These are phyloP conservation scores for Mucuna pruriens DNA, from an alignment of 306 rosid genomes.

Conservation along the genomic window DNA sequence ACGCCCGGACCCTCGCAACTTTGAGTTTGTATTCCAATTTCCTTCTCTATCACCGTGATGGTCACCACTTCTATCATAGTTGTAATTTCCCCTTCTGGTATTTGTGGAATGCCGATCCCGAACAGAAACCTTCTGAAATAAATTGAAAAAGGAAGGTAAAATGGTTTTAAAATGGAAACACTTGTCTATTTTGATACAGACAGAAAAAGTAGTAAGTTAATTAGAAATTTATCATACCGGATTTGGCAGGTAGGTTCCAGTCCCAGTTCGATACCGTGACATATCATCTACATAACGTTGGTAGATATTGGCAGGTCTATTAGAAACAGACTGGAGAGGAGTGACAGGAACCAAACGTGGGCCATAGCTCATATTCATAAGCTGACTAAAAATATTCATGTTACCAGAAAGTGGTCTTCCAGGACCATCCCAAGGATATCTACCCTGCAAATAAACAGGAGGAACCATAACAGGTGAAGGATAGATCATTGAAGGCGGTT, in stretches of 20 bases:
- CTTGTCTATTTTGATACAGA: background rate
- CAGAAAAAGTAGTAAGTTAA: background rate
- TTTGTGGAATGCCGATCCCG: constrained; percentile 77
- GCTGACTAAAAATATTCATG: constrained; percentile 56
- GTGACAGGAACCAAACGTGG: constrained; percentile 77
- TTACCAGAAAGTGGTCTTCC: constrained; percentile 85
- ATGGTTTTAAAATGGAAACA: constrained; percentile 19
- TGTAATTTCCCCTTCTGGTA: constrained; percentile 78
- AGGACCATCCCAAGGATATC: constrained; percentile 88
- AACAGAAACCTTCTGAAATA: constrained; percentile 72
- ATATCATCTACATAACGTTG: constrained; percentile 78
- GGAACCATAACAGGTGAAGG: constrained; percentile 70
- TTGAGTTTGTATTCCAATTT: constrained; percentile 77
- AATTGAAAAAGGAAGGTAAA: constrained; percentile 14
- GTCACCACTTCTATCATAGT: constrained; percentile 76
- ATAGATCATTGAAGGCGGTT: constrained; percentile 57
- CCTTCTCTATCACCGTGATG: constrained; percentile 90
- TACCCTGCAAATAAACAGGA: constrained; percentile 86
- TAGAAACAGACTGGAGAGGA: constrained; percentile 74
- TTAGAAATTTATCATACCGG: constrained; percentile 74
- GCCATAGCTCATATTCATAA: constrained; percentile 68
- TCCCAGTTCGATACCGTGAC: constrained; percentile 91
- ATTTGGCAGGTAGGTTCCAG: constrained; percentile 95
- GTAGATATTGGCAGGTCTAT: constrained; percentile 74
- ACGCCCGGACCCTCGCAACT: constrained; percentile 73